Conservation (phyloP, 345 rosid genomes). For the Populus deltoides region DNA sequence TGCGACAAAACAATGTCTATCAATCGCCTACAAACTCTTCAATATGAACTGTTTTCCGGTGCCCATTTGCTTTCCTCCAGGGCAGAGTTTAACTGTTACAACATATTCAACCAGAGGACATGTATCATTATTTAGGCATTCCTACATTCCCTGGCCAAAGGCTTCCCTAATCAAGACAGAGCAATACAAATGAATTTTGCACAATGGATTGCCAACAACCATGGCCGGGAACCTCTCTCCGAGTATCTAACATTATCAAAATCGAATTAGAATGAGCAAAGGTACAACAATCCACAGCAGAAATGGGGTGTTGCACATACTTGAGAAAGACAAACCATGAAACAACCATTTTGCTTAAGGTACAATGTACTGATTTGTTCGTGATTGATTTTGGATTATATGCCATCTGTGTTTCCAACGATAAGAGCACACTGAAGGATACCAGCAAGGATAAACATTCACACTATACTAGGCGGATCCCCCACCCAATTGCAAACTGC, state of each 20-base stretch:
- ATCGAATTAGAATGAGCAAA: constrained; percentile 21
- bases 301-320: constrained; percentile 20
- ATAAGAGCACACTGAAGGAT: neutral
- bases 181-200: constrained; percentile 31
- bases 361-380: neutral
- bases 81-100: constrained; percentile 13
- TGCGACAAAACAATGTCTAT: neutral
- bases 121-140: constrained; percentile 3
- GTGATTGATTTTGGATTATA: neutral
- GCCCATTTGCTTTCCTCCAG: neutral
- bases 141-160: constrained; percentile 11
- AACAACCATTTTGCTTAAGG: constrained; percentile 9
- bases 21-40: neutral
- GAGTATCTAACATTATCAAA: constrained; percentile 23
- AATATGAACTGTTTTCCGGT: neutral
- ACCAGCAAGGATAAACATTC: constrained; percentile 18
- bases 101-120: neutral
- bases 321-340: neutral
- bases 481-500: constrained; percentile 90
- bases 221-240: neutral
- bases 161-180: constrained; percentile 16
- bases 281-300: constrained; percentile 24
- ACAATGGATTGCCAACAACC: constrained; percentile 6
- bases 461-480: constrained; percentile 96
- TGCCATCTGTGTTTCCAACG: neutral